Evolutionary conservation across 2,329 filamentous ascomycete genomes (phyloP), one percentile per base, ranked within the genome.

Genomic region (Stagonosporopsis vannaccii): DNA sequence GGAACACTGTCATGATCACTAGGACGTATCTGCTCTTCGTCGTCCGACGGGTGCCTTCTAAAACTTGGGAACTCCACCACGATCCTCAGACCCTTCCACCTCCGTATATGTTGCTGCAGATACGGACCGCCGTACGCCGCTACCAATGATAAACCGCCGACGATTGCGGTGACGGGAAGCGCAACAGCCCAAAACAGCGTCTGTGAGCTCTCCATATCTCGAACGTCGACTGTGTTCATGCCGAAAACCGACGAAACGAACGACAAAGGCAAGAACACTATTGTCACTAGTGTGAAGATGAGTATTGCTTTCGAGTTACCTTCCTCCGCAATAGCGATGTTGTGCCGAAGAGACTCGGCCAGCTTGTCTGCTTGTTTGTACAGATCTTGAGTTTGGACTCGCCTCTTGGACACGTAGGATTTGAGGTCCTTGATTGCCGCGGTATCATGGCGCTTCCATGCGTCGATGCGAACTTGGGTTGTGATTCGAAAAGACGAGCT

Each of bases 221-320:
- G 42, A 8, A 68, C 57, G 22, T 61, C 62, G 5, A 28, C 15
- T 1, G 54, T 63, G 42, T 65, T 66, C 63, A 68, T 68, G 0
- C 65, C 62, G 3, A 68, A 58, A 13, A 63, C 44, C 37, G 49
- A 51, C 1, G 49, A 40, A 3, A 66, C 51, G 22, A 64, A 65
- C 0, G 63, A 66, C 26, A 65, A 46, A 0, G 58, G 60, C 3
- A 63, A 23, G n/a, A 77, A 78, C 30, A 77, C 60, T 32, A 73
- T 72, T 0, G 76, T 78, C 15, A 77, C 70, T 32, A 60, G 44
- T 0, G 61, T 60, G 28, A 66, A 63, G 0, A 61, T 28, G 2
- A 57, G 25, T 13, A 62, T 61, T 2, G 59, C 60, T 35, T 59
- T 64, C 3, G 35, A 36, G 26, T 60, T 22, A 17, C 42, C 60